Percentiles rank a stretch among this genome's conserved stretches.
These are phyloP conservation scores for Tolypocladium inflatum DNA, from an alignment of 2,329 filamentous ascomycete species.

Conservation along the genomic window DNA sequence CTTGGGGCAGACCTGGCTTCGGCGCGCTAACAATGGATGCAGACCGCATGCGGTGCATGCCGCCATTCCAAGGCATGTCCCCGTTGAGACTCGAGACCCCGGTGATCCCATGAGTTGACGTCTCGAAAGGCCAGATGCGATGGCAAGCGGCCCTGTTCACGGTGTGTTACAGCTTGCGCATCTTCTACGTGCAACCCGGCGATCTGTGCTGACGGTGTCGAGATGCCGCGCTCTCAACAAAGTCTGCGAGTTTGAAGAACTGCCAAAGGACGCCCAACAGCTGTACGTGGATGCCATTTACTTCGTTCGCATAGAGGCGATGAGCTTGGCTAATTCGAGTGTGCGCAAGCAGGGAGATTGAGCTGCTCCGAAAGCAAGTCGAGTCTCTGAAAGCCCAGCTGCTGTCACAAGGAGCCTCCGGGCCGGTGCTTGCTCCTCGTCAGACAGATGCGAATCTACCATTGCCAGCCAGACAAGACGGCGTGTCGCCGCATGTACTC, in stretches of 20 bases:
- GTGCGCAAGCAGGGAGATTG: not conserved
- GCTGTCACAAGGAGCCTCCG: not conserved
- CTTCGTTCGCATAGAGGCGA: not conserved
- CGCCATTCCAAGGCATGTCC: conserved; percentile 13
- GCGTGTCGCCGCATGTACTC: not conserved
- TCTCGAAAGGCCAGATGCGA: conserved; percentile 12
- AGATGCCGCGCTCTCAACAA: conserved; percentile 13
- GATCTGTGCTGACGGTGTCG: not conserved
- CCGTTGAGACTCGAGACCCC: rapidly evolving
- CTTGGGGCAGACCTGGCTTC: not conserved
- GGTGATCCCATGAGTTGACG: not conserved
- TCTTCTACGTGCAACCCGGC: no score
- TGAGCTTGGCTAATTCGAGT: not conserved
- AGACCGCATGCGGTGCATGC: conserved; percentile 17
- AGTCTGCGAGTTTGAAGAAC: conserved; percentile 12
- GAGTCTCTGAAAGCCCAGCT: conserved; percentile 5
- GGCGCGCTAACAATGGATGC: not conserved
- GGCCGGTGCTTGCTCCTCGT: not conserved
- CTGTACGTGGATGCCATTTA: conserved; percentile 2
- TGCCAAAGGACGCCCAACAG: conserved; percentile 11
- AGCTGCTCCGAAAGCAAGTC: not conserved
- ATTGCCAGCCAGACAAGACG: not conserved
- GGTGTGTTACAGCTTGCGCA: conserved; percentile 4
- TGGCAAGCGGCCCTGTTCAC: conserved; percentile 14
- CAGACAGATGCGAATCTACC: not conserved